A percentile compares a stretch with the other conserved stretches of the same genome.
Conservation (phyloP, 495 filamentous ascomycete genomes). For the Annulohypoxylon bovei region DNA sequence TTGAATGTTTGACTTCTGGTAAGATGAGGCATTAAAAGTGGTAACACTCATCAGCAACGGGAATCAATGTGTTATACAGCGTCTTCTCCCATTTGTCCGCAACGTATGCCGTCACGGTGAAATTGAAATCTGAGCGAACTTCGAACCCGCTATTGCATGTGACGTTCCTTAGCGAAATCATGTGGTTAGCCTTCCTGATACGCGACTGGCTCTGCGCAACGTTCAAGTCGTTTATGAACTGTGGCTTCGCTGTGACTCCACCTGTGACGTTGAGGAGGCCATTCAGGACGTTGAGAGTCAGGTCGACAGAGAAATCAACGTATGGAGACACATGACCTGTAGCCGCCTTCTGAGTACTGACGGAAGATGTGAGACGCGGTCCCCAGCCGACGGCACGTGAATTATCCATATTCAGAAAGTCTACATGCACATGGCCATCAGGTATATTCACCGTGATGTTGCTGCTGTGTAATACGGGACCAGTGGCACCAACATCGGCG, state of each 20-base stretch:
- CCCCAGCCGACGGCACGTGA: constrained; percentile 42
- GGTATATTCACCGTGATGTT: constrained; percentile 35
- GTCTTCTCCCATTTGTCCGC: constrained; percentile 18
- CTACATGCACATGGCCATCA: constrained; percentile 46
- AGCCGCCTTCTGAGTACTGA: constrained; percentile 35
- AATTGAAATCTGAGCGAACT: constrained; percentile 36
- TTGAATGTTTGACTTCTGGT: neutral
- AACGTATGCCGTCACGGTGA: constrained; percentile 33
- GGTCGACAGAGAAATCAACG: constrained; percentile 32
- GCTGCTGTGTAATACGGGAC: constrained; percentile 31
- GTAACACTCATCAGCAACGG: constrained; percentile 36
- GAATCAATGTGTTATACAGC: constrained; percentile 29
- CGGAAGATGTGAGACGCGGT: constrained; percentile 36
- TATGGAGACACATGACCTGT: constrained; percentile 37
- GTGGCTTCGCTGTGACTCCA: constrained; percentile 25
- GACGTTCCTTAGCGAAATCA: constrained; percentile 34
- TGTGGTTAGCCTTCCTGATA: constrained; percentile 28
- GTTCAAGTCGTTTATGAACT: constrained; percentile 36
- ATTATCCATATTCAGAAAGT: constrained; percentile 34
- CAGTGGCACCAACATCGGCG: constrained; percentile 40
- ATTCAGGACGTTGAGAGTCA: constrained; percentile 29
- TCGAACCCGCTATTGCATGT: constrained; percentile 36
- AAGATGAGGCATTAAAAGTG: constrained; percentile 15
- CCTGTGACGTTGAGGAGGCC: constrained; percentile 24
- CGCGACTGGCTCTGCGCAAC: constrained; percentile 29